phyloP scores from a whole-genome alignment of 768 basidiomycete species.

The Lactifluus volemus region DNA sequence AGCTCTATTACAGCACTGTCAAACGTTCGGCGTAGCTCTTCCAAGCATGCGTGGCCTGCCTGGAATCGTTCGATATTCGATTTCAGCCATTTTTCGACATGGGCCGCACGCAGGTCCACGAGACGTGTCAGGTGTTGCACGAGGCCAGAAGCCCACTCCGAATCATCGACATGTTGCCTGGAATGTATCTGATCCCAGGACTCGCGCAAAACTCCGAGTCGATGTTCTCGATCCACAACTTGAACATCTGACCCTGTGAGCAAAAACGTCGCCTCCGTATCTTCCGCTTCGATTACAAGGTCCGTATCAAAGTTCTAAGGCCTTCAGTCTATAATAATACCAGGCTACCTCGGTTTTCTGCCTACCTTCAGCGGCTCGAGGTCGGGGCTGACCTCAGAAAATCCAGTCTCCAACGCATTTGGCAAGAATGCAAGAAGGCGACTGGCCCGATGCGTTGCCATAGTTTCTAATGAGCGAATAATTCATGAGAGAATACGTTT shows the following conservation, averaged over 20 bases:
- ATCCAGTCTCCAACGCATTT: slow-evolving; percentile 41
- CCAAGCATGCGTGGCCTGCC: slow-evolving; percentile 34
- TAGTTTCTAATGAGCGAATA: slow-evolving; percentile 31
- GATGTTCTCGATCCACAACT: too few species aligned
- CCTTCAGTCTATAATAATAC: too few species aligned
- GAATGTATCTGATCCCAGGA: slow-evolving; percentile 27
- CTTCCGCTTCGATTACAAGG: slow-evolving; percentile 29
- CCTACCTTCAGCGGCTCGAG: slow-evolving; percentile 43
- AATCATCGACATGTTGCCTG: slow-evolving; percentile 32
- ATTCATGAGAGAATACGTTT: neutral
- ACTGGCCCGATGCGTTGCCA: slow-evolving; percentile 38
- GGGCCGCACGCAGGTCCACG: slow-evolving; percentile 35
- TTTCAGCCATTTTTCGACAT: slow-evolving; percentile 44
- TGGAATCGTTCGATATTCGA: slow-evolving; percentile 43
- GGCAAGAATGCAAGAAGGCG: slow-evolving; percentile 33
- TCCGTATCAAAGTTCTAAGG: slow-evolving; percentile 47
- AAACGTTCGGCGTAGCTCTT: slow-evolving; percentile 36
- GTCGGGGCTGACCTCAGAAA: slow-evolving; percentile 37
- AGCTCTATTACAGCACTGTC: slow-evolving; percentile 38
- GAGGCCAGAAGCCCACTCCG: slow-evolving; percentile 35
- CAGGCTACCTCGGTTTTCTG: too few species aligned
- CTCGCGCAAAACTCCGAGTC: slow-evolving; percentile 12
- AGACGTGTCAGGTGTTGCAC: slow-evolving; percentile 31
- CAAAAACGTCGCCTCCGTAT: slow-evolving; percentile 30
- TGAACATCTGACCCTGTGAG: too few species aligned